Percentiles rank a stretch among this genome's conserved stretches.
Evolutionary conservation across 2,329 filamentous ascomycete species (phyloP).

Genomic region (Alternaria panax): DNA sequence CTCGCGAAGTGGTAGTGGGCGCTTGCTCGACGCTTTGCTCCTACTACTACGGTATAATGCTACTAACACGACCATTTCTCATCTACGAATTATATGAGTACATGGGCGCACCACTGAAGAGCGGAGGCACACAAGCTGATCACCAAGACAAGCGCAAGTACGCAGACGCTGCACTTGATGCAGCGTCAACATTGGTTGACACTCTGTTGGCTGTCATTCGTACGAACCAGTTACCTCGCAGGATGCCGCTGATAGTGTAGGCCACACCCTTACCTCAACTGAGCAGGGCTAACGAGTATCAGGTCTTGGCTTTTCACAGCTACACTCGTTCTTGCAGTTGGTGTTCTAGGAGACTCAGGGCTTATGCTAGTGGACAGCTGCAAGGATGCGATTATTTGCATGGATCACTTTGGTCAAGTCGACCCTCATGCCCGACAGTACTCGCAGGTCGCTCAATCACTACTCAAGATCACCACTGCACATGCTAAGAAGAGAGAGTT

Average conservation of each 20-base stretch:
- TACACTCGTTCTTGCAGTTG: conserved; percentile 39
- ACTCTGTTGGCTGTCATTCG: conserved; percentile 32
- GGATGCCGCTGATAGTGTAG: conserved; percentile 45
- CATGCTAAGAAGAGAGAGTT: conserved; percentile 36
- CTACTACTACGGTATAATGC: conserved; percentile 63
- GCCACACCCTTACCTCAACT: not conserved
- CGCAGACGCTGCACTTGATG: conserved; percentile 42
- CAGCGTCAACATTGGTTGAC: conserved; percentile 38
- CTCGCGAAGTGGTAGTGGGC: conserved; percentile 46
- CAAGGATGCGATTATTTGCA: conserved; percentile 31
- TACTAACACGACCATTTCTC: conserved; percentile 62
- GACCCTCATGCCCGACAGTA: conserved; percentile 44
- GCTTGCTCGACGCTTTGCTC: conserved; percentile 60
- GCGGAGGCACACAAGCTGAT: conserved; percentile 33
- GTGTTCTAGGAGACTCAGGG: conserved; percentile 35
- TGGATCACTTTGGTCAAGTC: conserved; percentile 37
- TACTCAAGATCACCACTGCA: conserved; percentile 34
- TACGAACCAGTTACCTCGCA: conserved; percentile 31
- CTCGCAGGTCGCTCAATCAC: conserved; percentile 35
- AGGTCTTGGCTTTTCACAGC: conserved; percentile 45
- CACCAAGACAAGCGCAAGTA: conserved; percentile 38
- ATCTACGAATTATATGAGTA: conserved; percentile 58
- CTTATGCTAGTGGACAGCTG: conserved; percentile 31
- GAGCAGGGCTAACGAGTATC: not conserved
- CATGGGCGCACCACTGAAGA: conserved; percentile 42